Percentiles rank a stretch among this genome's conserved stretches.
Conservation (phyloP, 768 basidiomycete genomes). For the Lentinula lateritia region DNA sequence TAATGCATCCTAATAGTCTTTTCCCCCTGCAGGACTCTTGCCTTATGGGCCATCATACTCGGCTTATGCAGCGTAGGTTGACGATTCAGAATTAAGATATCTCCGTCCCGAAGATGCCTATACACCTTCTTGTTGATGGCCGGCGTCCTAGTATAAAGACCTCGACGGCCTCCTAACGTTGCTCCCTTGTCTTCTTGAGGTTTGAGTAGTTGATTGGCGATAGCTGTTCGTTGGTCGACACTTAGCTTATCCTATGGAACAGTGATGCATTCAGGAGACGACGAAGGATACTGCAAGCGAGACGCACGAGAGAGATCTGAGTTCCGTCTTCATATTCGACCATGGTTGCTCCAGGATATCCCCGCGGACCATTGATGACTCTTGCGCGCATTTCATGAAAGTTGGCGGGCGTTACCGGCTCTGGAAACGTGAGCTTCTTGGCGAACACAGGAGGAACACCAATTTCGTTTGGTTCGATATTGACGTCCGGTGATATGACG, state of each 20-base stretch:
- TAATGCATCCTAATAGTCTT: slow-evolving; percentile 99
- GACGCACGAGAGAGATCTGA: slow-evolving; percentile 71
- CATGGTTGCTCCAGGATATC: slow-evolving; percentile 89
- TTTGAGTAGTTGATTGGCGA: slow-evolving; percentile 92
- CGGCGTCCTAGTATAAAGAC: slow-evolving; percentile 71
- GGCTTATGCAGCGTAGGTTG: slow-evolving; percentile 99
- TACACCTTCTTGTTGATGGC: slow-evolving; percentile 96
- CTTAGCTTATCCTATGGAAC: slow-evolving; percentile 69
- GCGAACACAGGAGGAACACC: slow-evolving; percentile 98
- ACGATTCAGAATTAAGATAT: slow-evolving; percentile 92
- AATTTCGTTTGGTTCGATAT: slow-evolving; percentile 98
- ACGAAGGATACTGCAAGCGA: background rate
- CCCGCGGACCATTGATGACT: slow-evolving; percentile 86
- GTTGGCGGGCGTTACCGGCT: slow-evolving; percentile 91
- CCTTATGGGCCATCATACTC: slow-evolving; percentile 98
- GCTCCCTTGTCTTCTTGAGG: slow-evolving; percentile 71
- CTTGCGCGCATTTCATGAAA: slow-evolving; percentile 82
- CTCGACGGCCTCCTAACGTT: slow-evolving; percentile 35
- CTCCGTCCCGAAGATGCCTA: slow-evolving; percentile 90
- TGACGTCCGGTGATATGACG: slow-evolving; percentile 99
- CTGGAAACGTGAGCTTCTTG: slow-evolving; percentile 92
- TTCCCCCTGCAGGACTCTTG: slow-evolving; percentile 87
- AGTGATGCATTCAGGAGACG: slow-evolving; percentile 3
- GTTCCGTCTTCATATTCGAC: slow-evolving; percentile 95
- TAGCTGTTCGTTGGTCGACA: slow-evolving; percentile 86